Percentiles rank a stretch among this genome's conserved stretches.
These are phyloP conservation scores for Phytophthora crassamura DNA, from an alignment of 352 stramenopile genomes.

Conservation along the genomic window DNA sequence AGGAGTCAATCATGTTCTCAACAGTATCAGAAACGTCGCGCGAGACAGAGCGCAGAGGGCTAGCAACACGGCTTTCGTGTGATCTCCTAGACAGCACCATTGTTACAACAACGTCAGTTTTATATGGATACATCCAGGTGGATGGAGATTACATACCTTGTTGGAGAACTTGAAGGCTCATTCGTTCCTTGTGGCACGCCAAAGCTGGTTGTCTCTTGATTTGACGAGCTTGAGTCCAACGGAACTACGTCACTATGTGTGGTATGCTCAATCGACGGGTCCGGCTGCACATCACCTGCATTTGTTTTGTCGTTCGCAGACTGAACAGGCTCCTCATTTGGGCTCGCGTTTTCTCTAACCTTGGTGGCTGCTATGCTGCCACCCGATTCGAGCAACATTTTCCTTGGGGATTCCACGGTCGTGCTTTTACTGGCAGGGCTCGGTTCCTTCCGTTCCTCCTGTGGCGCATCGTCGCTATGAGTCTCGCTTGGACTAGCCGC, in stretches of 20 bases:
- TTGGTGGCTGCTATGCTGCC: not conserved
- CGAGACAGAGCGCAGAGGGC: slow-evolving; percentile 2
- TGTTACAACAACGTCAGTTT: slow-evolving; percentile 9
- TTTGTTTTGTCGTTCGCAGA: not conserved
- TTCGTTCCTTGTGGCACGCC: slow-evolving; percentile 3
- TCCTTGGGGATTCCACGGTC: not conserved
- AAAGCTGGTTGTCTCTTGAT: not conserved
- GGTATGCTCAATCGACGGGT: not conserved
- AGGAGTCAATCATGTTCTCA: not conserved
- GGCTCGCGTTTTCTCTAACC: not conserved
- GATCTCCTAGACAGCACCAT: slow-evolving; percentile 14
- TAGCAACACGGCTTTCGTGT: slow-evolving; percentile 20
- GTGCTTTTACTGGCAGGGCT: slow-evolving; percentile 1
- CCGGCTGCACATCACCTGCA: slow-evolving; percentile 3
- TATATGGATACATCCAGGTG: not conserved
- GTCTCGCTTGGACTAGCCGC: slow-evolving; percentile 12
- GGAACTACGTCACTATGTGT: slow-evolving; percentile 18
- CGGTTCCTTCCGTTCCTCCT: slow-evolving; percentile 2
- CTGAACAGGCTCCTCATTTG: not conserved
- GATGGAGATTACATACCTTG: slow-evolving; percentile 26
- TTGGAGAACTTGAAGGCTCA: not conserved
- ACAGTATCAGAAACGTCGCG: not conserved
- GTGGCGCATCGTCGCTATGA: slow-evolving; percentile 2
- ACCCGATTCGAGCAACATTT: slow-evolving; percentile 1
- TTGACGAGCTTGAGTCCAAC: slow-evolving; percentile 1